Percentiles rank a stretch among this genome's conserved stretches.
These are phyloP conservation scores for Lepidium africanum DNA, from an alignment of 345 rosid genomes.

Conservation along the genomic window DNA sequence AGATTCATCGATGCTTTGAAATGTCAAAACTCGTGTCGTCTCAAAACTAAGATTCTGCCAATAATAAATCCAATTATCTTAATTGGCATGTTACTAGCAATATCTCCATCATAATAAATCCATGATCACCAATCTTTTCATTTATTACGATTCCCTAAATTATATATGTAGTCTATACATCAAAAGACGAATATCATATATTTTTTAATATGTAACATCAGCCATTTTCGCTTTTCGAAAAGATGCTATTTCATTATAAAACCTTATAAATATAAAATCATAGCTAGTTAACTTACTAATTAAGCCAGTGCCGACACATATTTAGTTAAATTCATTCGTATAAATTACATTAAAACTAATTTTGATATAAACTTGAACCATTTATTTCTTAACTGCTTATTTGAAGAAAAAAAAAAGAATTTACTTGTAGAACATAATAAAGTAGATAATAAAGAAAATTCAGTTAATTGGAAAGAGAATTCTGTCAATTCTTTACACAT, in stretches of 20 bases:
- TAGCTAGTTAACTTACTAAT: neutral
- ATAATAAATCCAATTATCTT: neutral
- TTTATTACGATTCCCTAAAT: neutral
- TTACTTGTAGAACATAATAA: no score
- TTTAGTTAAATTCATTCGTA: no score
- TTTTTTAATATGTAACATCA: no score
- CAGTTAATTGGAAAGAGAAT: no score
- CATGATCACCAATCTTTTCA: neutral
- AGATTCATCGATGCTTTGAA: neutral
- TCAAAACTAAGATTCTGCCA: neutral
- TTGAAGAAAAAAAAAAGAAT: no score
- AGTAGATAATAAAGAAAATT: no score
- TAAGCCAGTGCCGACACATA: no score
- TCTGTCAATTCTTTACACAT: no score
- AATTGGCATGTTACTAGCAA: neutral
- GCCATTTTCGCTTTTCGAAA: no score
- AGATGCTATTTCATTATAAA: neutral
- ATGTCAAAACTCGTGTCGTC: conserved; percentile 2
- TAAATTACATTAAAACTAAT: no score
- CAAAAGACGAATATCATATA: neutral
- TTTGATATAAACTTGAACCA: no score
- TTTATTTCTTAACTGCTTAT: no score
- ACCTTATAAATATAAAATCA: neutral
- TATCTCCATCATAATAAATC: neutral
- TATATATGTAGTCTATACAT: neutral